Percentiles rank a stretch among this genome's conserved stretches.
Conservation (phyloP, 257 asterid species). For the Apocynum venetum region DNA sequence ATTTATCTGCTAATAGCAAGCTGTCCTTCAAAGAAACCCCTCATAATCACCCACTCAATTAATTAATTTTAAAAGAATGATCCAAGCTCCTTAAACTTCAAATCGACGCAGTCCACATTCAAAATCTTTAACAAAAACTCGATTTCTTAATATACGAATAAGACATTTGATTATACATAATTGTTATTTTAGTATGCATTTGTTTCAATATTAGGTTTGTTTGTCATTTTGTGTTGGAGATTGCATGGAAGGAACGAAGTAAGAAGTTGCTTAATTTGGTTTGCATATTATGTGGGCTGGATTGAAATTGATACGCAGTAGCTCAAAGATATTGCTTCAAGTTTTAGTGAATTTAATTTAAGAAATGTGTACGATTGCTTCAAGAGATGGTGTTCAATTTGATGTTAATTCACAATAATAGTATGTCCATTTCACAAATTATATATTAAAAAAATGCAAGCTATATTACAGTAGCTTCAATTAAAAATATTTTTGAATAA, state of each 20-base stretch:
- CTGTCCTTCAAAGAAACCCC: conserved; percentile 5
- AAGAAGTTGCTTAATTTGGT: background rate
- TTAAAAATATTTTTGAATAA: too few relatives aligned
- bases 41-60: background rate
- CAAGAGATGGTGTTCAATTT: background rate
- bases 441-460: too few relatives aligned
- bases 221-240: too few relatives aligned
- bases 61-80: background rate
- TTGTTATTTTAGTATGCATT: too few relatives aligned
- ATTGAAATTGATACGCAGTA: background rate
- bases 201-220: too few relatives aligned
- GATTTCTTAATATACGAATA: too few relatives aligned
- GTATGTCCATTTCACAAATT: too few relatives aligned
- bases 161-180: too few relatives aligned
- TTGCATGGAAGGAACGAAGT: background rate
- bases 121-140: too few relatives aligned
- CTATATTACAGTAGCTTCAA: too few relatives aligned
- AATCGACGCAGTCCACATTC: background rate
- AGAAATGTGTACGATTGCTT: background rate
- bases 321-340: background rate
- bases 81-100: background rate
- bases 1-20: background rate
- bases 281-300: background rate
- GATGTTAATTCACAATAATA: background rate
- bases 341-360: background rate